These are phyloP conservation scores for Chloroidium sp. DNA, from an alignment of 163 green algal species.

Conservation along the genomic window DNA sequence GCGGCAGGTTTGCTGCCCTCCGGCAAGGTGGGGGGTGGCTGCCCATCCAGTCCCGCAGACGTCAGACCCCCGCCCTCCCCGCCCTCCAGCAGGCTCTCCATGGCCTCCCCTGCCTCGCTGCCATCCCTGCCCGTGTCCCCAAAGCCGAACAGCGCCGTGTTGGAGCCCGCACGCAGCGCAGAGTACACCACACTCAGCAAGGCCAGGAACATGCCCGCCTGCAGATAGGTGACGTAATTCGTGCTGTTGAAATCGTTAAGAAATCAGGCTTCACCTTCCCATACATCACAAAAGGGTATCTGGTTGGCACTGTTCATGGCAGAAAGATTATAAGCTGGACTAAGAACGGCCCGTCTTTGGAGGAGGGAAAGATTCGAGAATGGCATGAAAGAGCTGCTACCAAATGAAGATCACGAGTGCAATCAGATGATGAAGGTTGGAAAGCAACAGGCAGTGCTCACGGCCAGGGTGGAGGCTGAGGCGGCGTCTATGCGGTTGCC, in stretches of 20 bases:
- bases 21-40: slow-evolving; percentile 3
- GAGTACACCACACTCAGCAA: slow-evolving; percentile 89
- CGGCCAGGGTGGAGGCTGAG: slow-evolving; percentile 63
- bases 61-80: slow-evolving; percentile 17
- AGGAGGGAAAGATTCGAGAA: no score
- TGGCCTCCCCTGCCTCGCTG: background rate
- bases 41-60: slow-evolving; percentile 61
- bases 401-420: no score
- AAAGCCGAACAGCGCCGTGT: slow-evolving; percentile 59
- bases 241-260: no score
- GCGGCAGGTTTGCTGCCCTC: no score
- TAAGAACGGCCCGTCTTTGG: no score
- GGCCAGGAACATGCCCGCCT: slow-evolving; percentile 67
- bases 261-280: no score
- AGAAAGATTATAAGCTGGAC: no score
- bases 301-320: no score
- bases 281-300: no score
- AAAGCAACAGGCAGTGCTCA: slow-evolving; percentile 10
- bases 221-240: background rate
- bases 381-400: no score
- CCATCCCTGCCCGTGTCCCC: slow-evolving; percentile 1
- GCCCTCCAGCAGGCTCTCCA: background rate
- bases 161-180: slow-evolving; percentile 69
- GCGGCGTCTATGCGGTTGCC: slow-evolving; percentile 67
- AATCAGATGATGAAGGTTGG: no score